Evolutionary conservation across 2,329 filamentous ascomycete genomes (phyloP), one percentile per base, ranked within the genome.

Genomic region (Neocatenulostroma microsporum): DNA sequence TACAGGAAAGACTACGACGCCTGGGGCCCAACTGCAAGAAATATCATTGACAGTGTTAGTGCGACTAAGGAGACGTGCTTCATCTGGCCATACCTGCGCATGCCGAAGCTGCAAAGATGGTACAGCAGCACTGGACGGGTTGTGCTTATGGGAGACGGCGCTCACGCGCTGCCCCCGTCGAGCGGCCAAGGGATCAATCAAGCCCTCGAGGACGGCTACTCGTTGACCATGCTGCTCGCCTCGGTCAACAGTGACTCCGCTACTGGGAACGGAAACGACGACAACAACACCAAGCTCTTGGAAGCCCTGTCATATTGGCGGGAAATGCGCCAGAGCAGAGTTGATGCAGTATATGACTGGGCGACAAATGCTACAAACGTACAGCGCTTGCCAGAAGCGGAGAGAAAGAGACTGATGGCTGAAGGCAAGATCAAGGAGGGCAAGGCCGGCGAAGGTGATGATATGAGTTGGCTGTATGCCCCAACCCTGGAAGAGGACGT

Each of bases 121-220:
- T 58, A 62, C 14, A 47, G 42, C 34, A 24, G n/a, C 23, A 53
- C 60, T 5, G 56, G 66, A 8, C 60, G 69, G 0, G 62, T 74
- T 2, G 60, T 78, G 4, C 54, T 78, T 2, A 55, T 76, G 3
- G 74, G 74, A 3, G 74, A 78, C 51, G 72, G 72, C 2, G 73
- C 72, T 1, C 73, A 78, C 54, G 72, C 73, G 0, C 58, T 77
- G 37, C 67, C 70, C 2, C 65, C 74, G 0, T 69, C 15, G 12
- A 20, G 10, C 10, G 72, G 73, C 2, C 73, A 77, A 51, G 74
- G 74, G 0, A 64, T 68, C 0, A 69, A 66, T 3, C 73, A 76
- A 51, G 73, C 70, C 0, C 48, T 78, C 9, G 73, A 78, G 49
- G 74, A 78, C 53, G 63, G 62, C 0, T 66, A 72, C 42, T 60